phyloP scores from a whole-genome alignment of 2,329 filamentous ascomycete genomes.

The Penicillium hordei region DNA sequence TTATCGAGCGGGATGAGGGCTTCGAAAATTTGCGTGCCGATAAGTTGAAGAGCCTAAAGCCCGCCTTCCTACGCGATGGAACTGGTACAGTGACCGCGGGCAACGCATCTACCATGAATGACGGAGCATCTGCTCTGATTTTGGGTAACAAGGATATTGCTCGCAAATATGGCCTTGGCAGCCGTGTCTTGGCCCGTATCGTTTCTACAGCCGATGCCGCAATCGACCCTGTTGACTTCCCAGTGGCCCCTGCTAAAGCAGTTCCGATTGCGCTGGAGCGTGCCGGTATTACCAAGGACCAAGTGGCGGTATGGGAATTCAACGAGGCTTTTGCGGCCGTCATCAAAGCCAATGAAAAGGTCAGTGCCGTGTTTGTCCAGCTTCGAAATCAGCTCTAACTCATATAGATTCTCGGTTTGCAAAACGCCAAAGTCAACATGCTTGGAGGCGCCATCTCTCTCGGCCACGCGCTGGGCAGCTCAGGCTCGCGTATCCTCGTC shows the following conservation, averaged over 20 bases:
- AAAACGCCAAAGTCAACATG: conserved; percentile 78
- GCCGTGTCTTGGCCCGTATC: conserved; percentile 82
- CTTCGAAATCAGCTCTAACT: conserved; percentile 16
- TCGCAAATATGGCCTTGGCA: conserved; percentile 72
- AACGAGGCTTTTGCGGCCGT: conserved; percentile 97
- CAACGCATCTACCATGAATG: conserved; percentile 91
- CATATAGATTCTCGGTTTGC: conserved; percentile 70
- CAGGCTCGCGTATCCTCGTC: conserved; percentile 84
- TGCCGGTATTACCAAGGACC: conserved; percentile 85
- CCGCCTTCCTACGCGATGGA: conserved; percentile 83
- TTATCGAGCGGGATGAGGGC: conserved; percentile 83
- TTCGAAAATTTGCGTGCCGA: conserved; percentile 84
- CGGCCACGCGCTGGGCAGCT: conserved; percentile 90
- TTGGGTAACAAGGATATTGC: conserved; percentile 79
- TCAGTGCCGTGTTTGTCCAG: conserved; percentile 34
- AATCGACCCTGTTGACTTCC: conserved; percentile 89
- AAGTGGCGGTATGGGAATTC: conserved; percentile 95
- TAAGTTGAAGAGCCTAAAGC: conserved; percentile 82
- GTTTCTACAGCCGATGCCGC: conserved; percentile 86
- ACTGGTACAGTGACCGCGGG: conserved; percentile 90
- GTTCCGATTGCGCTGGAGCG: conserved; percentile 85
- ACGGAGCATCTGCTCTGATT: conserved; percentile 88
- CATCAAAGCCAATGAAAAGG: conserved; percentile 91
- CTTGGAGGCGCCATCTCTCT: conserved; percentile 89
- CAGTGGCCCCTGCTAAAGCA: conserved; percentile 85